Conservation (phyloP, 805 yeast genomes). For the Soucietia sequanensis region DNA sequence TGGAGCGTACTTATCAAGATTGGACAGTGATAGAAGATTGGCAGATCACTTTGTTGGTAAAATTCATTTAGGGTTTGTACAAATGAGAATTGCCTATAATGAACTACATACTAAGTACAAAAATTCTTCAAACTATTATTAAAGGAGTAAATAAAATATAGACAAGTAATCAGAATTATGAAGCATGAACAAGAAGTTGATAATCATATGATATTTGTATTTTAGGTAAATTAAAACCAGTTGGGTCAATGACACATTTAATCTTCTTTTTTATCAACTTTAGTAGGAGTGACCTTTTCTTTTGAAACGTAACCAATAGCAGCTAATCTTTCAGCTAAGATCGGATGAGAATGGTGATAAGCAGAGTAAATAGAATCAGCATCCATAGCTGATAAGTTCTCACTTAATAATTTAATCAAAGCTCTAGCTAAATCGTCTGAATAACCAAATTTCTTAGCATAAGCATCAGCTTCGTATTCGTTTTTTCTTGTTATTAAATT, state of each 20-base stretch:
- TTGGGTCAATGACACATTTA: not conserved
- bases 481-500: conserved; percentile 77
- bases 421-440: conserved; percentile 66
- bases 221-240: too few species aligned
- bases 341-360: conserved; percentile 90
- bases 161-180: not conserved
- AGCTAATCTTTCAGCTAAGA: conserved; percentile 79
- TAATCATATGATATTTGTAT: too few species aligned
- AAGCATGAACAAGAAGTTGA: too few species aligned
- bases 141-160: not conserved
- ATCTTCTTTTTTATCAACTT: not conserved
- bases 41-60: conserved; percentile 91
- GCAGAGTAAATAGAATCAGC: conserved; percentile 89
- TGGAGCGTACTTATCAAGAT: conserved; percentile 81
- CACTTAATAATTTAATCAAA: conserved; percentile 70
- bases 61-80: conserved; percentile 78
- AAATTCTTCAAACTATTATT: not conserved
- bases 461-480: conserved; percentile 92
- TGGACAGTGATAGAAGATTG: conserved; percentile 83
- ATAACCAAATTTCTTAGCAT: conserved; percentile 74
- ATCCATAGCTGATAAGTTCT: conserved; percentile 81
- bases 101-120: conserved; percentile 24
- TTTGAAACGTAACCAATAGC: conserved; percentile 60
- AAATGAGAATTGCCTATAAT: conserved; percentile 59
- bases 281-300: conserved; percentile 30